These are phyloP conservation scores for Hypoxylon sp. DNA, from an alignment of 2,329 filamentous ascomycete species.

Conservation along the genomic window DNA sequence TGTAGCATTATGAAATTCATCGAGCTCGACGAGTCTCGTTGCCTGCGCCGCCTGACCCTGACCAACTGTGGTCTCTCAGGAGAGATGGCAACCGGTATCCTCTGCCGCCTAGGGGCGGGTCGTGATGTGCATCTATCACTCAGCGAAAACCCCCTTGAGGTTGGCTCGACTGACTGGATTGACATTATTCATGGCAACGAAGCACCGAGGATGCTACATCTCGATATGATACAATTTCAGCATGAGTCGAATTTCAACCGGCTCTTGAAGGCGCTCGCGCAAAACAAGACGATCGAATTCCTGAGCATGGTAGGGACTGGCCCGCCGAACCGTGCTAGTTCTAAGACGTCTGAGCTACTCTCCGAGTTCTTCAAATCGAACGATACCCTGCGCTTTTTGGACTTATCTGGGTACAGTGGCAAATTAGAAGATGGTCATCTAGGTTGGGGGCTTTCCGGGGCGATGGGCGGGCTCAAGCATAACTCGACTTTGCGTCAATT, in stretches of 20 bases:
- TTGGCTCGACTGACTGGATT: constrained; percentile 59
- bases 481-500: constrained; percentile 58
- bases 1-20: constrained; percentile 57
- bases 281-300: constrained; percentile 59
- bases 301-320: constrained; percentile 64
- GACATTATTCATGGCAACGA: constrained; percentile 56
- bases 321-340: constrained; percentile 55
- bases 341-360: constrained; percentile 57
- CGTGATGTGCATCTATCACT: constrained; percentile 58
- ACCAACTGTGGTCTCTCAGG: constrained; percentile 63
- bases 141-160: constrained; percentile 61
- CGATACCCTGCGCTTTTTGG: constrained; percentile 59
- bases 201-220: constrained; percentile 58
- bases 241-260: constrained; percentile 60
- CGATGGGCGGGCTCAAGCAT: constrained; percentile 56
- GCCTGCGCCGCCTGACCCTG: constrained; percentile 55
- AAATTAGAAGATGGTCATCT: constrained; percentile 66
- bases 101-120: constrained; percentile 58
- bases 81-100: constrained; percentile 57
- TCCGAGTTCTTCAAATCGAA: constrained; percentile 62
- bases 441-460: constrained; percentile 60
- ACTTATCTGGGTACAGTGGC: constrained; percentile 64
- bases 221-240: constrained; percentile 66
- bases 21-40: constrained; percentile 49
- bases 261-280: constrained; percentile 58